Evolutionary conservation across 805 yeast species (phyloP), one percentile per base, ranked within the genome.

Genomic region (Wickerhamomyces tratensis): DNA sequence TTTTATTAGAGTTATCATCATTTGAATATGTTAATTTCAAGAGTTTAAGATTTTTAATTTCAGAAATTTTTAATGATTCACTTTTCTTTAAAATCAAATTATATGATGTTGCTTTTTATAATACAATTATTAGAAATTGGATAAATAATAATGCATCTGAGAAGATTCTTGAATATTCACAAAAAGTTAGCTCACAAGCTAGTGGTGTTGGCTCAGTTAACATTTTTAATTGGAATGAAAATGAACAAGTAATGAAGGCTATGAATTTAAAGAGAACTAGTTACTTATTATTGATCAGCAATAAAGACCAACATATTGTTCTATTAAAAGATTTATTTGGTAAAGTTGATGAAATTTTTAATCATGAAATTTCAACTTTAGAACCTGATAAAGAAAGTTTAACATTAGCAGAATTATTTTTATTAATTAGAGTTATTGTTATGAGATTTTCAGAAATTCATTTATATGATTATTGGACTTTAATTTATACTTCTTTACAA

Each of bases 221-320:
- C 20, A 65, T 84, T 6, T 86, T 86, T 61, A 79, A 74, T 34
- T 82, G 89, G 79, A 81, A 78, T 46, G 87, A 83, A 43, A 74
- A 80, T 13, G 93, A 84, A 50, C 68, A 74, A 12, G 72, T 72
- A 34, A 62, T 64, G 26, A 77, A 77, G 47, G 62, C 70, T 3
- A 63, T 65, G 46, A 74, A 78, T 38, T 54, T 89, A 39, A 73
- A 74, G 43, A 71, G 94, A 41, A 68, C 86, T 1, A 64, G 84
- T 0, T 86, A 79, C 48, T 52, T 93, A 40, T 48, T 85, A 6
- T 52, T 84, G 50, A 68, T 84, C 9, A 75, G 79, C 39, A 82
- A 83, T 0, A 65, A 65, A 13, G 87, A 86, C 52, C 67, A 65
- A 34, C 76, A 69, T 48, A 56, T 74, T 29, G 59, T 69, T 4